Evolutionary conservation across 805 yeast genomes (phyloP), one percentile per base, ranked within the genome.

Genomic region (Cyberlindnera japonica): DNA sequence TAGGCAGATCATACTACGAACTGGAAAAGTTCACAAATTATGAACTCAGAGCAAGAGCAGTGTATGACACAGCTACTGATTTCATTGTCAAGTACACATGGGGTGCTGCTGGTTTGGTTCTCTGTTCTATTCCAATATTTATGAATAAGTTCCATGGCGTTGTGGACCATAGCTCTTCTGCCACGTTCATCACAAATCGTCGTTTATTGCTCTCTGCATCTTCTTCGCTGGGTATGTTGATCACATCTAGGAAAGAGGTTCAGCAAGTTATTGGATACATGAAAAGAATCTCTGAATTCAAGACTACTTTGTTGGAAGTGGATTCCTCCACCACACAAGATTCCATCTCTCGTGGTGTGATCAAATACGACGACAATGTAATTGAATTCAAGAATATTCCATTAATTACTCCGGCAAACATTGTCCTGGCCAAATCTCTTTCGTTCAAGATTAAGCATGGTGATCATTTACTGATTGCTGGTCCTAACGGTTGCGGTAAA

Each of bases 401-500:
- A n/a, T 70, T 90, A 38, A 74, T 84, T 1, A 88, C 96, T 1
- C 98, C 98, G 0, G 81, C 83, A 4, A 83, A 87, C 40, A 90
- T 85, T 32, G 72, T 81, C 0, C 68, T 90, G 33, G 81, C 85
- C 17, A 69, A 75, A 32, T 73, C 77, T 27, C 69, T 90, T 51
- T 69, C 77, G 20, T 89, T 90, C 61, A 73, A 81, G 37, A 75
- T 90, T 39, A 75, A 81, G 47, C 83, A 77, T 24, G 96, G 96
- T 25, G 81, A 89, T 37, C 93, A 90, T 62, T 68, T 90, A 37
- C 70, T 90, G 38, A 89, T 90, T 58, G 89, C 91, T 9, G 98
- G 98, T 0, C 97, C 97, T 12, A 90, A 90, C 57, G 98, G 98
- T 1, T 85, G 95, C 48, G 98, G 98, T 20, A 90, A 90, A 64